Conservation (phyloP, 106 monocot genomes). For the Hemerocallis citrina region DNA sequence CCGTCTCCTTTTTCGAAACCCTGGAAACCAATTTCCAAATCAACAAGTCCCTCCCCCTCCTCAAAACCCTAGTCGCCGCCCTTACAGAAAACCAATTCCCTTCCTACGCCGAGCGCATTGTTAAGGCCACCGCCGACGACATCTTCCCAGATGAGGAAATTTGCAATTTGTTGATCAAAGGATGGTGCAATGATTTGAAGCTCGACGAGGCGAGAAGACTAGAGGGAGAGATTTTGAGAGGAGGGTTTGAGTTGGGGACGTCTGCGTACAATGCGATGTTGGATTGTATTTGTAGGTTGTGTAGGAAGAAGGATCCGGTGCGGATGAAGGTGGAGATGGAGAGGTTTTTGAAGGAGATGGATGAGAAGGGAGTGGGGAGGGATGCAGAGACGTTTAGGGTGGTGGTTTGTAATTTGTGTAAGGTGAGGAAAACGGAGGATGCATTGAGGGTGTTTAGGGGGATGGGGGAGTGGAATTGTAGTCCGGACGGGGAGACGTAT, state of each 20-base stretch:
- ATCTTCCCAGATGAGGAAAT: conserved; percentile 69
- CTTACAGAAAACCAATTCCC: conserved; percentile 41
- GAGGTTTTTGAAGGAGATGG: conserved; percentile 73
- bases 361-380: conserved; percentile 33
- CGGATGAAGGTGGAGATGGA: conserved; percentile 46
- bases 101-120: conserved; percentile 48
- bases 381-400: conserved; percentile 59
- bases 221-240: conserved; percentile 57
- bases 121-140: conserved; percentile 29
- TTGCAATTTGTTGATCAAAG: conserved; percentile 57
- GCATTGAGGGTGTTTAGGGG: conserved; percentile 56
- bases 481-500: conserved; percentile 66
- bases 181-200: conserved; percentile 55
- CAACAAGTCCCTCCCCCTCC: conserved; percentile 13
- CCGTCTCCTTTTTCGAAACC: conserved; percentile 43
- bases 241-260: conserved; percentile 57
- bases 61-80: conserved; percentile 38
- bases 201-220: conserved; percentile 62
- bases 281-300: conserved; percentile 62
- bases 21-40: conserved; percentile 22
- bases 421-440: conserved; percentile 82
- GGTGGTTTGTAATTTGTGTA: conserved; percentile 66
- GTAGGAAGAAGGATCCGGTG: conserved; percentile 70
- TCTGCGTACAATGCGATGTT: conserved; percentile 72
- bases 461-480: conserved; percentile 86